phyloP scores from a whole-genome alignment of 2,329 filamentous ascomycete genomes.

The Xylaria sp. region DNA sequence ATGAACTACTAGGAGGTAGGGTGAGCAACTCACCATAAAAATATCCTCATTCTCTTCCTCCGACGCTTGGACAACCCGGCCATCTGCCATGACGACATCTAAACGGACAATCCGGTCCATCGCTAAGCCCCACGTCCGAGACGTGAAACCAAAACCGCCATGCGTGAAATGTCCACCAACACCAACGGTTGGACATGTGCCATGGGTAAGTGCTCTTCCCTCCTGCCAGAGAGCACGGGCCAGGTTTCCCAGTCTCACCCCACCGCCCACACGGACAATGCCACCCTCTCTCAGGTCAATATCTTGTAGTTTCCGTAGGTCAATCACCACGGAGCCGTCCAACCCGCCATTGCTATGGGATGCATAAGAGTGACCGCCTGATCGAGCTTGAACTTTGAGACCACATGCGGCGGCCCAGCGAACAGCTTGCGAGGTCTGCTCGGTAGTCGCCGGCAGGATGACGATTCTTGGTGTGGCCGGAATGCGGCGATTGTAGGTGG shows the following conservation, averaged over 20 bases:
- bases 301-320: slow-evolving; percentile 49
- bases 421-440: slow-evolving; percentile 55
- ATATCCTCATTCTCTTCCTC: slow-evolving; percentile 41
- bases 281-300: slow-evolving; percentile 37
- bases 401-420: slow-evolving; percentile 52
- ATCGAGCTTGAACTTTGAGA: slow-evolving; percentile 60
- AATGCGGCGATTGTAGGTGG: slow-evolving; percentile 45
- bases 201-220: slow-evolving; percentile 55
- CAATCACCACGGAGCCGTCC: slow-evolving; percentile 51
- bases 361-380: slow-evolving; percentile 62
- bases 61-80: slow-evolving; percentile 38
- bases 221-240: slow-evolving; percentile 53
- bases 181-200: slow-evolving; percentile 59
- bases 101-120: slow-evolving; percentile 62
- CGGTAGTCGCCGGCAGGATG: slow-evolving; percentile 42
- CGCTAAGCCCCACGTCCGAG: slow-evolving; percentile 61
- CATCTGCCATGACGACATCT: slow-evolving; percentile 57
- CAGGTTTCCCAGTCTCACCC: slow-evolving; percentile 57
- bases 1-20: background rate
- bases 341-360: slow-evolving; percentile 56
- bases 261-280: slow-evolving; percentile 54
- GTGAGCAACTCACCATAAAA: slow-evolving; percentile 45
- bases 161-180: slow-evolving; percentile 60
- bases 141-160: slow-evolving; percentile 58
- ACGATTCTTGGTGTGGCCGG: slow-evolving; percentile 40